Conservation (phyloP, 1,284 basidiomycete species). For the Cryptococcus sp. region DNA sequence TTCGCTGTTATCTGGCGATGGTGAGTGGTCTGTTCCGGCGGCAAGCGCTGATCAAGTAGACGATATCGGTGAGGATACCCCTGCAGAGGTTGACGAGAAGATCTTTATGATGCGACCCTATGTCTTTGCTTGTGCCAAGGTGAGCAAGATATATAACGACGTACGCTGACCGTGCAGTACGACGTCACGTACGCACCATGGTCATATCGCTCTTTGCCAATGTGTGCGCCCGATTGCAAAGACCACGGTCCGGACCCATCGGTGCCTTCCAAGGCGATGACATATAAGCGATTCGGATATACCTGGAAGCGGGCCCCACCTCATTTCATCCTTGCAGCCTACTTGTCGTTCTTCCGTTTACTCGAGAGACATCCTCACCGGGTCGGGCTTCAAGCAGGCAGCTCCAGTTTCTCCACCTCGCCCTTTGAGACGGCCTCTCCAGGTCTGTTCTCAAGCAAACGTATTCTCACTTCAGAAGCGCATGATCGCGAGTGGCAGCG, state of each 20-base stretch:
- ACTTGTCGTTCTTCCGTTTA: constrained; percentile 41
- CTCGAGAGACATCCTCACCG: constrained; percentile 43
- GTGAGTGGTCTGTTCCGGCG: constrained; percentile 17
- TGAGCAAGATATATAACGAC: constrained; percentile 21
- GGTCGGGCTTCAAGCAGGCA: constrained; percentile 29
- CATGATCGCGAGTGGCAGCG: constrained; percentile 55
- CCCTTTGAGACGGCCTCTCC: constrained; percentile 16
- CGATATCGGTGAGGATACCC: constrained; percentile 36
- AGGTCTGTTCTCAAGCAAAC: constrained; percentile 32
- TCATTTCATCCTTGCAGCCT: constrained; percentile 36
- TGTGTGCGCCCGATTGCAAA: constrained; percentile 32
- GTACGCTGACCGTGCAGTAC: constrained; percentile 40
- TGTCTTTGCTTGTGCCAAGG: constrained; percentile 58
- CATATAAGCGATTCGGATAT: constrained; percentile 47
- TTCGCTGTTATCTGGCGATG: constrained; percentile 38
- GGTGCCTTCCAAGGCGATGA: constrained; percentile 28
- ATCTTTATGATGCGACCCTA: constrained; percentile 58
- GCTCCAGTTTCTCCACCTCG: constrained; percentile 21
- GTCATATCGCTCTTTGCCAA: constrained; percentile 50
- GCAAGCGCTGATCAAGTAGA: constrained; percentile 1
- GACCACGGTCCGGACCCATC: constrained; percentile 25
- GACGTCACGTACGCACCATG: constrained; percentile 56
- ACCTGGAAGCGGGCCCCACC: constrained; percentile 44
- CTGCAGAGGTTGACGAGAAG: constrained; percentile 56
- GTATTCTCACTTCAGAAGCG: constrained; percentile 39